Evolutionary conservation across 2,329 filamentous ascomycete species (phyloP).

Genomic region (Blastomyces gilchristii): DNA sequence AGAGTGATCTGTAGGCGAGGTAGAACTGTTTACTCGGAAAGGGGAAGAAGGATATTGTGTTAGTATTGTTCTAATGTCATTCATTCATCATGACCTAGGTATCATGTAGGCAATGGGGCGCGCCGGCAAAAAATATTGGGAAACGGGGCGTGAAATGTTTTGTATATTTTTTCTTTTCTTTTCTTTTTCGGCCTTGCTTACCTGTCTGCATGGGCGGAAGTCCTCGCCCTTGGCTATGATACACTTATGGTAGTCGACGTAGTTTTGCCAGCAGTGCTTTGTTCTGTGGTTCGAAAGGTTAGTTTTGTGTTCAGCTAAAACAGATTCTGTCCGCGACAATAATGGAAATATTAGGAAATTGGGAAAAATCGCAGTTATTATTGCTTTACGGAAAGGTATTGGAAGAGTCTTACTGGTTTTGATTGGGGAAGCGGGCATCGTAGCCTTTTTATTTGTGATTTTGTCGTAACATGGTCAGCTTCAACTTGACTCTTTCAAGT

Average conservation of each 20-base stretch:
- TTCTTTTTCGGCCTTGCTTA: slow-evolving; percentile 39
- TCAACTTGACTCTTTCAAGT: not conserved
- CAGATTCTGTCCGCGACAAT: not conserved
- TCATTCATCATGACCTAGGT: not conserved
- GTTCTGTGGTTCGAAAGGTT: slow-evolving; percentile 39
- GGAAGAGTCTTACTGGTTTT: slow-evolving; percentile 52
- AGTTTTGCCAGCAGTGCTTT: slow-evolving; percentile 99
- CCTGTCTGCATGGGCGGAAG: slow-evolving; percentile 93
- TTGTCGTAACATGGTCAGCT: slow-evolving; percentile 1
- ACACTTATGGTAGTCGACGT: slow-evolving; percentile 99
- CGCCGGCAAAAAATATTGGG: not conserved
- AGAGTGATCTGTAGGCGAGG: slow-evolving; percentile 92
- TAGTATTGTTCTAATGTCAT: not conserved
- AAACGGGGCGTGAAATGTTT: not conserved
- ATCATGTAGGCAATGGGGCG: not conserved
- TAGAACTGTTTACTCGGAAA: slow-evolving; percentile 58
- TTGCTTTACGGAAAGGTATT: not conserved
- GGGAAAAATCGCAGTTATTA: not conserved
- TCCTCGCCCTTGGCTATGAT: slow-evolving; percentile 97
- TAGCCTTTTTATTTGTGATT: slow-evolving; percentile 55
- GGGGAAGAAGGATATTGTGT: slow-evolving; percentile 5
- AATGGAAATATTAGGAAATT: slow-evolving; percentile 3
- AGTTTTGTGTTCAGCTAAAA: not conserved
- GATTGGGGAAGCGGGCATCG: slow-evolving; percentile 97
- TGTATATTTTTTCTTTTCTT: too few relatives aligned